Percentiles rank a stretch among this genome's conserved stretches.
Conservation (phyloP, 345 rosid genomes). For the Jatropha curcas region DNA sequence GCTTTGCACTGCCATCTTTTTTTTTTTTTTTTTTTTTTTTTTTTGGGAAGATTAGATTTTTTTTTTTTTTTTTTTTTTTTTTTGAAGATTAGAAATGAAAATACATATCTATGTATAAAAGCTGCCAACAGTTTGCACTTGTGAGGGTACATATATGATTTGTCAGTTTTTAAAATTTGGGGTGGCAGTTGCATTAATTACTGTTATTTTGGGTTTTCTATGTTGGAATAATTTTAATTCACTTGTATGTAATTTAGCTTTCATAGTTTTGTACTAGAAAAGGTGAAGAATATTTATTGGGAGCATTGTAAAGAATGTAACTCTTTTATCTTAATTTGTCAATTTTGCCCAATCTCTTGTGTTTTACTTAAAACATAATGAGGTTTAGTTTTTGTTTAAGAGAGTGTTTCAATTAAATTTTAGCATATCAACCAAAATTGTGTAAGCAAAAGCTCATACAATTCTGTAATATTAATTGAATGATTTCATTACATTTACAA, state of each 20-base stretch:
- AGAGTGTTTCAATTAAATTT: no score
- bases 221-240: slow-evolving; percentile 3
- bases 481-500: no score
- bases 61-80: not conserved
- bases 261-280: slow-evolving; percentile 4
- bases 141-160: slow-evolving; percentile 3
- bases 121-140: slow-evolving; percentile 20
- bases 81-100: not conserved
- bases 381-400: no score
- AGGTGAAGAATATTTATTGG: not conserved
- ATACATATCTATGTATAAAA: not conserved
- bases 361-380: not conserved
- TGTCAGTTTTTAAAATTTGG: slow-evolving; percentile 23
- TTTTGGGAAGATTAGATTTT: no score
- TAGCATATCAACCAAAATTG: no score
- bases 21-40: no score
- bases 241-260: not conserved
- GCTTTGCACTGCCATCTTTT: no score
- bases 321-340: slow-evolving; percentile 1
- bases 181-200: slow-evolving; percentile 1
- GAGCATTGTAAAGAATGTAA: not conserved
- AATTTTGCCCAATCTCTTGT: not conserved
- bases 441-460: no score
- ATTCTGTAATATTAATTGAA: no score
- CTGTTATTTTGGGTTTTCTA: not conserved